phyloP scores from a whole-genome alignment of 1,139 yeast species.

The Blastobotrys buckinghamii region DNA sequence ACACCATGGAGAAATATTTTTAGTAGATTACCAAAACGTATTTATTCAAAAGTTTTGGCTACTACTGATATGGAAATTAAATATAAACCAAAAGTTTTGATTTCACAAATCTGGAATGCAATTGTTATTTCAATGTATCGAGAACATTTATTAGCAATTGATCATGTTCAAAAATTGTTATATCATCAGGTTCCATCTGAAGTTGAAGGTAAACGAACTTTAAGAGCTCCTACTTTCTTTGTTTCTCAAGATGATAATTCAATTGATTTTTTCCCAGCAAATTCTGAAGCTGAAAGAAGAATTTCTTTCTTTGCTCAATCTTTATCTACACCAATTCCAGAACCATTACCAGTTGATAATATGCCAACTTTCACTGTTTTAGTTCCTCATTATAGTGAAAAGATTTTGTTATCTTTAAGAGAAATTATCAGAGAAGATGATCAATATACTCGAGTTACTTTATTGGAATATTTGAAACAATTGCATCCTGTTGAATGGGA shows the following conservation, averaged over 20 bases:
- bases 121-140: conserved; percentile 97
- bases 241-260: conserved; percentile 97
- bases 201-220: conserved; percentile 94
- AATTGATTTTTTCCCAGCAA: conserved; percentile 87
- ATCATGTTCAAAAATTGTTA: conserved; percentile 92
- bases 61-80: conserved; percentile 99
- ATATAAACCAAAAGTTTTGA: conserved; percentile 96
- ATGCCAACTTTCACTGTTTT: conserved; percentile 98
- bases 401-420: conserved; percentile 87
- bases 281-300: conserved; percentile 99
- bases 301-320: conserved; percentile 98
- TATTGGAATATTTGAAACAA: conserved; percentile 94
- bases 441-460: conserved; percentile 94
- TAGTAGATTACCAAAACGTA: conserved; percentile 96
- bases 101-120: conserved; percentile 98
- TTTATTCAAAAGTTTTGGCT: conserved; percentile 93
- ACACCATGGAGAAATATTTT: conserved; percentile 99
- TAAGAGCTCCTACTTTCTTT: conserved; percentile 98
- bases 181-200: conserved; percentile 95
- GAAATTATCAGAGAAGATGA: conserved; percentile 99
- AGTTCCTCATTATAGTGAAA: conserved; percentile 97
- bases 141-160: conserved; percentile 94
- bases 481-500: conserved; percentile 99
- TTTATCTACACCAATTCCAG: conserved; percentile 95
- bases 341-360: conserved; percentile 97